These are phyloP conservation scores for Fraxinus quadrangulata DNA, from an alignment of 257 asterid genomes.

Conservation along the genomic window DNA sequence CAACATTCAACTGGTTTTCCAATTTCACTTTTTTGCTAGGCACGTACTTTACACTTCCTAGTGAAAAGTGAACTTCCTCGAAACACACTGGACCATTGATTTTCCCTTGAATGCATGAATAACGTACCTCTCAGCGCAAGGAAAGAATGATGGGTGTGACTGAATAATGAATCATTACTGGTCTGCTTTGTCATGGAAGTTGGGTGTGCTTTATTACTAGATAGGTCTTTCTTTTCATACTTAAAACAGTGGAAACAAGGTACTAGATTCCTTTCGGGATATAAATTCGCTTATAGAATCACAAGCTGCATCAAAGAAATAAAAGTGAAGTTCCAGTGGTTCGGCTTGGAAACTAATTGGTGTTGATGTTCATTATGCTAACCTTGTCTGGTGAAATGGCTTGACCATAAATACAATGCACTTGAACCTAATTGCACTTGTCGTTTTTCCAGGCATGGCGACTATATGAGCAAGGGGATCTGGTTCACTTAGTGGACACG, in stretches of 20 bases:
- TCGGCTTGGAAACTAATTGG: not conserved
- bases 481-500: slow-evolving; percentile 53
- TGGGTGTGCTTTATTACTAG: not conserved
- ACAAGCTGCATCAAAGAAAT: not conserved
- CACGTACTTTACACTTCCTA: not conserved
- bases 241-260: not conserved
- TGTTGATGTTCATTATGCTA: not conserved
- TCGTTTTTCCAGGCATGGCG: slow-evolving; percentile 67
- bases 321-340: not conserved
- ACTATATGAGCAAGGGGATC: slow-evolving; percentile 50
- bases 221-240: not conserved
- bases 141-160: no score
- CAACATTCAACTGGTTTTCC: not conserved
- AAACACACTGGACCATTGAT: no score
- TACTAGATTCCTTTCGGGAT: no score
- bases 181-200: no score
- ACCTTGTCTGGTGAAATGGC: not conserved
- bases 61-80: no score
- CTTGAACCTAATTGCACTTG: not conserved
- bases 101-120: no score
- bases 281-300: no score
- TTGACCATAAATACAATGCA: not conserved
- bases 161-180: no score
- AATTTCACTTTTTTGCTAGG: no score
- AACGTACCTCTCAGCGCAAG: no score